Evolutionary conservation across 306 rosid species (phyloP).

Genomic region (Pterocarpus santalinus): DNA sequence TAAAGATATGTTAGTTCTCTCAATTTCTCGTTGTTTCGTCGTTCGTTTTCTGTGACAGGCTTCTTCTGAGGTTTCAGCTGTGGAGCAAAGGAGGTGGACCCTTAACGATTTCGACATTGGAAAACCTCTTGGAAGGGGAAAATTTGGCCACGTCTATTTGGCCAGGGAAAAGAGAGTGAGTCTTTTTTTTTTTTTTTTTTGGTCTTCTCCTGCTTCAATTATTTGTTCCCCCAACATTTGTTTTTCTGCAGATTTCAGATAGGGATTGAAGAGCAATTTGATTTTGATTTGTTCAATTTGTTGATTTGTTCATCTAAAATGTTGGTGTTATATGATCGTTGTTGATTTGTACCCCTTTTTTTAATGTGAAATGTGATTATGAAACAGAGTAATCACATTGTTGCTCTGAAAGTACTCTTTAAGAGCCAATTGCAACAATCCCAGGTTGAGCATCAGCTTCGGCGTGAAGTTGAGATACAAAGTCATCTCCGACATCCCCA

Average conservation of each 20-base stretch:
- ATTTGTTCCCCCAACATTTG: no score
- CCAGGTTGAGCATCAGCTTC: slow-evolving; percentile 98
- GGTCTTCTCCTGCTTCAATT: background rate
- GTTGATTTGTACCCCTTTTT: background rate
- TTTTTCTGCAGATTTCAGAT: no score
- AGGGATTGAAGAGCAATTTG: no score
- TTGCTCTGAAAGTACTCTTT: slow-evolving; percentile 94
- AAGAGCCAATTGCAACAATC: slow-evolving; percentile 99
- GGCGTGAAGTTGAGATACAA: slow-evolving; percentile 97
- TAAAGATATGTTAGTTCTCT: background rate
- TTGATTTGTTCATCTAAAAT: slow-evolving; percentile 8
- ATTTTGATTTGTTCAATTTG: slow-evolving; percentile 9
- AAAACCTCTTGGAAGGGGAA: slow-evolving; percentile 96
- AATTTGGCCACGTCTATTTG: slow-evolving; percentile 98
- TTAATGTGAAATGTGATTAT: slow-evolving; percentile 41
- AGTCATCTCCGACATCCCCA: slow-evolving; percentile 98
- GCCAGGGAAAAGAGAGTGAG: slow-evolving; percentile 96
- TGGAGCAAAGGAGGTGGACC: slow-evolving; percentile 86
- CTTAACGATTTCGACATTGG: slow-evolving; percentile 94
- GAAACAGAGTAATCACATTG: slow-evolving; percentile 91
- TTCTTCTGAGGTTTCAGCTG: slow-evolving; percentile 69
- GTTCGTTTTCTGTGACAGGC: slow-evolving; percentile 54
- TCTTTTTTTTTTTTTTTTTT: background rate
- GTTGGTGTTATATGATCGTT: background rate
- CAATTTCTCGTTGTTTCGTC: slow-evolving; percentile 11